Percentiles rank a stretch among this genome's conserved stretches.
These are phyloP conservation scores for Talaromyces sp. DNA, from an alignment of 2,329 filamentous ascomycete genomes.

Conservation along the genomic window DNA sequence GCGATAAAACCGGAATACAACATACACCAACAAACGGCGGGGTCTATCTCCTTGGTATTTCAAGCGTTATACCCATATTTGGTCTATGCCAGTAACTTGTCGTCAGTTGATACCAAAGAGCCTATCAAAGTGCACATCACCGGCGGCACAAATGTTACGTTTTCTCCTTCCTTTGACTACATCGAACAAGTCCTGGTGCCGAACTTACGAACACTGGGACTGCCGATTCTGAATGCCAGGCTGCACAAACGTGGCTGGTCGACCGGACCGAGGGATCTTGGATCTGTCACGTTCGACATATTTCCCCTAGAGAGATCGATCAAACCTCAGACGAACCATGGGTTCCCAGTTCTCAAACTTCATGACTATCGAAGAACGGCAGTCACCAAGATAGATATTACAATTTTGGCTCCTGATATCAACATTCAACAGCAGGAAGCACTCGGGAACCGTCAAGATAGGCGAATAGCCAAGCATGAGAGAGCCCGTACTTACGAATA, in stretches of 20 bases:
- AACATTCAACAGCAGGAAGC: constrained; percentile 12
- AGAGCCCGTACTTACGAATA: background rate
- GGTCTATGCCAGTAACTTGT: constrained; percentile 40
- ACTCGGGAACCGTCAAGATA: constrained; percentile 8
- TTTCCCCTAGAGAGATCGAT: constrained; percentile 34
- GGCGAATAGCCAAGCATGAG: background rate
- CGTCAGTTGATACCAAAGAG: background rate
- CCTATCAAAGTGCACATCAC: constrained; percentile 45
- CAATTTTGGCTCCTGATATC: constrained; percentile 37
- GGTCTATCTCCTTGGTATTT: constrained; percentile 54
- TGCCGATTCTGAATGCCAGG: constrained; percentile 44
- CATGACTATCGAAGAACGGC: constrained; percentile 26
- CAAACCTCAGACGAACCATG: background rate
- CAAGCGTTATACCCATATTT: constrained; percentile 60
- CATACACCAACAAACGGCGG: constrained; percentile 48
- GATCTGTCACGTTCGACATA: constrained; percentile 50
- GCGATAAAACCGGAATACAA: constrained; percentile 33
- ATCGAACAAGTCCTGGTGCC: constrained; percentile 54
- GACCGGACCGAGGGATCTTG: constrained; percentile 44
- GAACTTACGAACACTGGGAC: constrained; percentile 49
- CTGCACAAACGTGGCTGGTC: constrained; percentile 55
- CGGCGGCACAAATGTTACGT: constrained; percentile 58
- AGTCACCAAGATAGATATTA: constrained; percentile 38
- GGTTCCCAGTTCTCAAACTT: constrained; percentile 35
- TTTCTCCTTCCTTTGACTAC: constrained; percentile 56